Percentiles rank a stretch among this genome's conserved stretches.
phyloP scores from a whole-genome alignment of 768 basidiomycete species.

The Boletus coccyginus region DNA sequence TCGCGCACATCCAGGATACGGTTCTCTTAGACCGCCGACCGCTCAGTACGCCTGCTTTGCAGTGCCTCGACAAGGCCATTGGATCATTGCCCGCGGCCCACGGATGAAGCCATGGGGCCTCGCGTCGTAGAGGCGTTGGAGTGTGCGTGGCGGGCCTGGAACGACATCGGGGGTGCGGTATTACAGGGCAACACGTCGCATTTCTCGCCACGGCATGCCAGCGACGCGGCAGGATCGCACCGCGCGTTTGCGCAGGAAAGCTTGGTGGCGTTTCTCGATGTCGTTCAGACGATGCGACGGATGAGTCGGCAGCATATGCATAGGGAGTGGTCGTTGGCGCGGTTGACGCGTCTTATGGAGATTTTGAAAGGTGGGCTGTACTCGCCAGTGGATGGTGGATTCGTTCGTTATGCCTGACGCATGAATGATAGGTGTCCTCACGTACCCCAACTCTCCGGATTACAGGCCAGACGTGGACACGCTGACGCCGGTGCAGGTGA shows the following conservation, averaged over 20 bases:
- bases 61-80: conserved; percentile 78
- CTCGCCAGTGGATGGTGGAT: background rate
- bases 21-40: conserved; percentile 65
- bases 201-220: conserved; percentile 8
- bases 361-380: conserved; percentile 65
- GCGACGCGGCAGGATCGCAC: conserved; percentile 6
- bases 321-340: conserved; percentile 63
- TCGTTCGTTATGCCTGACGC: background rate
- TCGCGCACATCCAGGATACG: conserved; percentile 65
- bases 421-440: conserved; percentile 55
- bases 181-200: conserved; percentile 27
- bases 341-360: conserved; percentile 65
- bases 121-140: conserved; percentile 51
- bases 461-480: conserved; percentile 86
- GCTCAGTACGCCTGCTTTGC: conserved; percentile 81
- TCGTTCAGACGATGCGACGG: conserved; percentile 58
- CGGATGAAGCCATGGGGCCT: conserved; percentile 30
- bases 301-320: conserved; percentile 45
- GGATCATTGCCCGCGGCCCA: conserved; percentile 48
- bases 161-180: conserved; percentile 59
- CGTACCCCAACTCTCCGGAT: conserved; percentile 79
- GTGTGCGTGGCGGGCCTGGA: conserved; percentile 68
- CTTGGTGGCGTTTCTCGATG: conserved; percentile 75
- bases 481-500: conserved; percentile 76
- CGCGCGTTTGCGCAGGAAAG: conserved; percentile 61